These are phyloP conservation scores for Porphyra umbilicalis DNA, from an alignment of 31 red algal species.

Conservation along the genomic window DNA sequence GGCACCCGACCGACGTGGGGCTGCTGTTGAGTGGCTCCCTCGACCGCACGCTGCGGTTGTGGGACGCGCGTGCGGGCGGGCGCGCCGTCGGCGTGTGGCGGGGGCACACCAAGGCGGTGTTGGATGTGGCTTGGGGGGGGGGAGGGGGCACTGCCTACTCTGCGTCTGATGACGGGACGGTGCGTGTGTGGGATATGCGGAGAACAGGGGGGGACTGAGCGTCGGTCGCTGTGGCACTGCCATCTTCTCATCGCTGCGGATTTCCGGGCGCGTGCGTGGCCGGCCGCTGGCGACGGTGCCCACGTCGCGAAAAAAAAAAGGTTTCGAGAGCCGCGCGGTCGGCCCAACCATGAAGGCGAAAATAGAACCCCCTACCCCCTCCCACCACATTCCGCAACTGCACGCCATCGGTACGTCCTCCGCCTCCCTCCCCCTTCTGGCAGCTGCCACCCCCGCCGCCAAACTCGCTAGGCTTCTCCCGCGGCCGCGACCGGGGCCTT, in stretches of 20 bases:
- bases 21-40: constrained; percentile 20
- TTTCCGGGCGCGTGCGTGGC: too few species aligned
- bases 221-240: background rate
- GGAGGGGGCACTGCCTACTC: constrained; percentile 8
- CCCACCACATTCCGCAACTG: too few species aligned
- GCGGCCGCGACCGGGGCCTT: background rate
- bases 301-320: background rate
- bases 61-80: constrained; percentile 44
- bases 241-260: too few species aligned
- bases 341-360: background rate
- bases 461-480: background rate
- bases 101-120: background rate
- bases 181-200: constrained; percentile 35
- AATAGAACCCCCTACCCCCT: too few species aligned
- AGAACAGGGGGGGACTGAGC: background rate
- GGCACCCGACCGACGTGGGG: background rate
- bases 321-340: background rate
- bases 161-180: constrained; percentile 38
- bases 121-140: background rate
- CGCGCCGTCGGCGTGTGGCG: constrained; percentile 22
- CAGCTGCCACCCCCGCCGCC: background rate
- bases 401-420: too few species aligned
- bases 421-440: background rate
- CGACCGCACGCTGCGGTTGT: constrained; percentile 34
- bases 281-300: too few species aligned